A percentile compares a stretch with the other conserved stretches of the same genome.
Evolutionary conservation across 2,329 filamentous ascomycete genomes (phyloP).

Genomic region (Cladophialophora exuberans): DNA sequence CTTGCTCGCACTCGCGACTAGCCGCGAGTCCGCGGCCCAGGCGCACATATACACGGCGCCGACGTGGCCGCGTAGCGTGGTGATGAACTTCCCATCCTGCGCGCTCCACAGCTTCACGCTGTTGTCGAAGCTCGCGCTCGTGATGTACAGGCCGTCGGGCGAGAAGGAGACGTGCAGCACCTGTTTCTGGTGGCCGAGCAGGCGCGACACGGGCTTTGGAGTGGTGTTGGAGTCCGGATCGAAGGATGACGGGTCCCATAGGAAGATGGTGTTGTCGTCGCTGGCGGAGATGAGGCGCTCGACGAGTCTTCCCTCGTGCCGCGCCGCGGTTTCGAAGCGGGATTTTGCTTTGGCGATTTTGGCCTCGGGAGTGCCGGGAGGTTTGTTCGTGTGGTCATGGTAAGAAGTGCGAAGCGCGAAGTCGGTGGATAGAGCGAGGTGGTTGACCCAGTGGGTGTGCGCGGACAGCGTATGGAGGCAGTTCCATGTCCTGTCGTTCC

Average conservation of each 20-base stretch:
- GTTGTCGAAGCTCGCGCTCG: slow-evolving; percentile 90
- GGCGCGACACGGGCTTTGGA: slow-evolving; percentile 81
- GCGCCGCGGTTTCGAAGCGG: slow-evolving; percentile 84
- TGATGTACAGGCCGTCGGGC: slow-evolving; percentile 83
- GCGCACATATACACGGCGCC: slow-evolving; percentile 90
- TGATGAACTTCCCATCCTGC: slow-evolving; percentile 78
- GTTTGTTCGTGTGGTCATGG: slow-evolving; percentile 76
- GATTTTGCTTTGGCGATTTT: slow-evolving; percentile 75
- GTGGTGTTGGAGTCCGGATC: slow-evolving; percentile 48
- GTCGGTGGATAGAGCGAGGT: slow-evolving; percentile 90
- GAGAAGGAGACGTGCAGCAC: slow-evolving; percentile 96
- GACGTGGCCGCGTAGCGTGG: slow-evolving; percentile 85
- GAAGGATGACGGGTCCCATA: slow-evolving; percentile 76
- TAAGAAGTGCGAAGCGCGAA: slow-evolving; percentile 84
- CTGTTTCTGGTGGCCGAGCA: slow-evolving; percentile 94
- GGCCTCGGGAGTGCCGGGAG: slow-evolving; percentile 70
- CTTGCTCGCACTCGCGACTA: slow-evolving; percentile 84
- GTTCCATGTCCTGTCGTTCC: slow-evolving; percentile 79
- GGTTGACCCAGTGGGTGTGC: slow-evolving; percentile 95
- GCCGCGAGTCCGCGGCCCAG: slow-evolving; percentile 89
- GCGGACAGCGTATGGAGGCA: slow-evolving; percentile 76
- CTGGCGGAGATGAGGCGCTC: slow-evolving; percentile 88
- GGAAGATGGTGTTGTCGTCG: slow-evolving; percentile 94
- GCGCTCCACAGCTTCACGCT: slow-evolving; percentile 91
- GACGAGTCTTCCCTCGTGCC: slow-evolving; percentile 72